Conservation (phyloP, 805 yeast genomes). For the Saccharomycopsis oosterbeekiorum region DNA sequence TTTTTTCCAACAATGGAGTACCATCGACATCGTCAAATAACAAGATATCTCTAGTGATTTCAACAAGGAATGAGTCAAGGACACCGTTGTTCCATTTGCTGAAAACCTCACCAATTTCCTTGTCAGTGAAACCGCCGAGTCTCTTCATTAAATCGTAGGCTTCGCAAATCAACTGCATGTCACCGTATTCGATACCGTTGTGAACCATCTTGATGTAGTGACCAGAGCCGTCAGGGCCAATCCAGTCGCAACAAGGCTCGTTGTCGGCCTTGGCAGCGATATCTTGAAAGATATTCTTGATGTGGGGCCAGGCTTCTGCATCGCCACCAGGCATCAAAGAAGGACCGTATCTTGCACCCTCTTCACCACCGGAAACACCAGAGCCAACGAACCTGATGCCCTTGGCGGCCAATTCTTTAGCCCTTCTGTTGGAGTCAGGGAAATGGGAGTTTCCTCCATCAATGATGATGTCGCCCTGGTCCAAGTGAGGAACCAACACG, state of each 20-base stretch:
- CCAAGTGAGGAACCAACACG: conserved; percentile 83
- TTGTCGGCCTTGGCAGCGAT: conserved; percentile 95
- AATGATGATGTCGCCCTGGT: conserved; percentile 94
- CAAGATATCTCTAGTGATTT: conserved; percentile 92
- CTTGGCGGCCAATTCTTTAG: conserved; percentile 73
- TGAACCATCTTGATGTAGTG: conserved; percentile 99
- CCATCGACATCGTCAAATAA: conserved; percentile 85
- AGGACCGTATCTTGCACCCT: conserved; percentile 99
- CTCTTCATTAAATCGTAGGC: conserved; percentile 95
- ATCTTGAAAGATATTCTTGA: conserved; percentile 92
- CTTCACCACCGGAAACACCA: conserved; percentile 99
- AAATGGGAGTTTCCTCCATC: conserved; percentile 99
- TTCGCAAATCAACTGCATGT: conserved; percentile 97
- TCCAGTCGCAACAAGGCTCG: conserved; percentile 99
- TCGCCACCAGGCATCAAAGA: conserved; percentile 99
- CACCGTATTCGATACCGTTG: conserved; percentile 99
- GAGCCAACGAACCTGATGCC: conserved; percentile 94
- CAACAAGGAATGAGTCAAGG: conserved; percentile 91
- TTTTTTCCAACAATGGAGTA: conserved; percentile 90
- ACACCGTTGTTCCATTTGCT: conserved; percentile 95
- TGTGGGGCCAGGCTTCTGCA: conserved; percentile 96
- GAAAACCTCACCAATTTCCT: conserved; percentile 90
- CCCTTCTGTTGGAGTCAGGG: conserved; percentile 98
- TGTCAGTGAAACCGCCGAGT: conserved; percentile 80
- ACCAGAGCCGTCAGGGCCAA: conserved; percentile 98